Evolutionary conservation across 495 filamentous ascomycete species (phyloP).

Genomic region (Beverwykella pulmonaria): DNA sequence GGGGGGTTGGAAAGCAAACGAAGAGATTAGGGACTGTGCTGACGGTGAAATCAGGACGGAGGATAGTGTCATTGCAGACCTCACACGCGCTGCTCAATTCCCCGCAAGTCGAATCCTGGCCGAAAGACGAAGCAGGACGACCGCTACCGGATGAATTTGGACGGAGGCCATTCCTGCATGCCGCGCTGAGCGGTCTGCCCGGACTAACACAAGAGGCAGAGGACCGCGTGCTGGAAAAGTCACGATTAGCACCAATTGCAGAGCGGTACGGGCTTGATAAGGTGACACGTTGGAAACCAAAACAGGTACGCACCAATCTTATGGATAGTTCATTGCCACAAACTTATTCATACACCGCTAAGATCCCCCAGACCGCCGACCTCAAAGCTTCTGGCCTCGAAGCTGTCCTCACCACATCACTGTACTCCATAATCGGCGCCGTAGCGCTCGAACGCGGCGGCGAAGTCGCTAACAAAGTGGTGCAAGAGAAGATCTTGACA

Average conservation of each 20-base stretch:
- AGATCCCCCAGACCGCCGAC: slow-evolving; percentile 63
- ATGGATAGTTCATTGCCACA: background rate
- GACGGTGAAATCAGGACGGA: slow-evolving; percentile 61
- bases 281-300: slow-evolving; percentile 87
- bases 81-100: slow-evolving; percentile 68
- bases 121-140: slow-evolving; percentile 11
- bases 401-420: slow-evolving; percentile 68
- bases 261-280: slow-evolving; percentile 66
- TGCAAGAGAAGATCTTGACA: slow-evolving; percentile 72
- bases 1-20: background rate
- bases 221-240: slow-evolving; percentile 58
- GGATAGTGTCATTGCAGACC: slow-evolving; percentile 77
- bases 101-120: slow-evolving; percentile 27
- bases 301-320: slow-evolving; percentile 59
- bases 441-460: slow-evolving; percentile 83
- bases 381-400: slow-evolving; percentile 70
- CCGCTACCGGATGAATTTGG: slow-evolving; percentile 51
- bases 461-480: slow-evolving; percentile 71
- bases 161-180: slow-evolving; percentile 71
- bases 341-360: slow-evolving; percentile 14
- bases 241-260: slow-evolving; percentile 67
- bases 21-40: background rate
- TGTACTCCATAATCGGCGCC: slow-evolving; percentile 87
- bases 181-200: slow-evolving; percentile 69
- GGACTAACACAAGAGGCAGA: slow-evolving; percentile 63